Percentiles rank a stretch among this genome's conserved stretches.
Conservation (phyloP, 306 rosid genomes). For the Lathyrus sativus region DNA sequence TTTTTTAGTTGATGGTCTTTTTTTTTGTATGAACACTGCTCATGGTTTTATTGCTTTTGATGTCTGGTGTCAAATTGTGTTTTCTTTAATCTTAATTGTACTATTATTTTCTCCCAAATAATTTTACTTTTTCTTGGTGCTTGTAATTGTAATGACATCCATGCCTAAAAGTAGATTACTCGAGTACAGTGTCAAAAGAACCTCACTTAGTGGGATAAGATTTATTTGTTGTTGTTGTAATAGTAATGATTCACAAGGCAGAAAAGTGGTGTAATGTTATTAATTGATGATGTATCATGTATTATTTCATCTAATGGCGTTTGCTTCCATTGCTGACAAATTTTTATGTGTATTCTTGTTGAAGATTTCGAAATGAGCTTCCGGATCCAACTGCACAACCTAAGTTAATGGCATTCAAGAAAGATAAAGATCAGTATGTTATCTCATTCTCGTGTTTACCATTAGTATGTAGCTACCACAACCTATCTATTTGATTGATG, state of each 20-base stretch:
- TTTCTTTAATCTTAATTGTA: neutral
- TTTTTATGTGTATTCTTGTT: conserved; percentile 37
- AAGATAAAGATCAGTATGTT: conserved; percentile 89
- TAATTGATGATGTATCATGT: conserved; percentile 9
- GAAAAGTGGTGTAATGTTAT: conserved; percentile 19
- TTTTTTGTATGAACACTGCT: conserved; percentile 9
- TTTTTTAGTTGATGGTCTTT: conserved; percentile 11
- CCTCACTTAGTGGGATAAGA: too few species aligned
- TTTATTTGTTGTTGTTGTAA: neutral
- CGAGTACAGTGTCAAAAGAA: too few species aligned
- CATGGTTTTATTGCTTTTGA: conserved; percentile 15
- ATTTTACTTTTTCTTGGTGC: conserved; percentile 1
- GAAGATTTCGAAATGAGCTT: conserved; percentile 94
- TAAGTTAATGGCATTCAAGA: conserved; percentile 86
- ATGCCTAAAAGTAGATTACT: too few species aligned
- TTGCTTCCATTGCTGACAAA: conserved; percentile 40
- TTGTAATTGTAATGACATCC: neutral
- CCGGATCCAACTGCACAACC: conserved; percentile 99
- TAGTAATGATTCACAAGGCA: conserved; percentile 17
- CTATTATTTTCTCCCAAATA: conserved; percentile 8
- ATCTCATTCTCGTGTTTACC: conserved; percentile 30
- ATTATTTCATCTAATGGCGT: conserved; percentile 6
- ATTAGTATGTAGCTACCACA: neutral
- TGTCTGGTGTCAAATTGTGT: neutral
- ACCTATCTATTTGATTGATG: conserved; percentile 20